These are phyloP conservation scores for Ophidiomyces ophidiicola DNA, from an alignment of 2,329 filamentous ascomycete genomes.

Conservation along the genomic window DNA sequence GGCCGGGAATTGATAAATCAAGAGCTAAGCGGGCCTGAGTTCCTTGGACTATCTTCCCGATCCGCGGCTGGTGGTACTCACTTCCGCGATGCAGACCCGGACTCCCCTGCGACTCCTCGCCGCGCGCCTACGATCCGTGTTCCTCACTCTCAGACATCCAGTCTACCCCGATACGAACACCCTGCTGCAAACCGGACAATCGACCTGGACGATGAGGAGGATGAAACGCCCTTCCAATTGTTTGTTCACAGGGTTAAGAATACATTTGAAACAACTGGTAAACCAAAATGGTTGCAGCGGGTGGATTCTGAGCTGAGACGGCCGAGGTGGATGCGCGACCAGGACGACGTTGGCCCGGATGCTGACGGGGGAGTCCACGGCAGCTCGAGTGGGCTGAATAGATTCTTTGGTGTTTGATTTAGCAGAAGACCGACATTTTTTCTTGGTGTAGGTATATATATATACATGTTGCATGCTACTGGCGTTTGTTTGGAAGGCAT, in stretches of 20 bases:
- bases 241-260: slow-evolving; percentile 81
- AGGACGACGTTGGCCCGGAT: slow-evolving; percentile 21
- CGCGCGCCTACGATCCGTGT: slow-evolving; percentile 5
- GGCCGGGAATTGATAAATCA: slow-evolving; percentile 81
- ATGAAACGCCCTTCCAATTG: slow-evolving; percentile 67
- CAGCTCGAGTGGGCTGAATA: slow-evolving; percentile 6
- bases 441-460: background rate
- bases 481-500: slow-evolving; percentile 1
- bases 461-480: background rate
- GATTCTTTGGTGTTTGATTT: slow-evolving; percentile 3
- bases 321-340: slow-evolving; percentile 67
- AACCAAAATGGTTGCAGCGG: slow-evolving; percentile 71
- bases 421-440: background rate
- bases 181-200: background rate
- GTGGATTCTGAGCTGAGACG: slow-evolving; percentile 57
- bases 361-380: background rate
- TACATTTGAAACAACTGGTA: slow-evolving; percentile 71
- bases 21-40: slow-evolving; percentile 56
- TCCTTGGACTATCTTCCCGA: slow-evolving; percentile 30
- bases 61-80: background rate
- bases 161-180: slow-evolving; percentile 5
- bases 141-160: slow-evolving; percentile 4
- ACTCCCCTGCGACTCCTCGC: background rate
- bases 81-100: background rate
- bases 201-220: slow-evolving; percentile 34